phyloP scores from a whole-genome alignment of 208 protist genomes.

The Plasmodiophora brassicae region DNA sequence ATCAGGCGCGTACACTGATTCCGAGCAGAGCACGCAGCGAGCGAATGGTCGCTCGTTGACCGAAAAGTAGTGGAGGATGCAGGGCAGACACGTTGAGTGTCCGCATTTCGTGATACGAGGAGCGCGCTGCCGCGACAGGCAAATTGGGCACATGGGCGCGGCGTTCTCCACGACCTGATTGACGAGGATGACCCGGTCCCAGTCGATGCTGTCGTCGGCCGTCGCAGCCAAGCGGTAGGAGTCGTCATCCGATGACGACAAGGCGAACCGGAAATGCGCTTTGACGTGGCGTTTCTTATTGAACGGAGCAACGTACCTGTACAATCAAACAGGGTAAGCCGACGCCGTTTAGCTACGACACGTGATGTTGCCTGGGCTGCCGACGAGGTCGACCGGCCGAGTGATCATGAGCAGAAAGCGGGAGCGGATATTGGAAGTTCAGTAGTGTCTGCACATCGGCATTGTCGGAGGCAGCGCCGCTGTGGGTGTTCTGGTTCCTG shows the following conservation, averaged over 20 bases:
- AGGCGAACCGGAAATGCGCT: background rate
- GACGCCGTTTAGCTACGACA: too few species aligned
- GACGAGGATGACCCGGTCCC: background rate
- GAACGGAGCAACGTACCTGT: background rate
- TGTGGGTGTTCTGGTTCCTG: too few species aligned
- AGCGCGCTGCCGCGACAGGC: background rate
- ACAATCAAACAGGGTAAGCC: too few species aligned
- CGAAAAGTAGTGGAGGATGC: background rate
- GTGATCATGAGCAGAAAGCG: too few species aligned
- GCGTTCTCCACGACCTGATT: background rate
- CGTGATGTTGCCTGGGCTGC: too few species aligned
- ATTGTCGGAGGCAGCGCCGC: too few species aligned
- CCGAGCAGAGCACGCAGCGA: background rate
- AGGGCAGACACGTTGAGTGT: background rate
- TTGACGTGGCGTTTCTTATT: background rate
- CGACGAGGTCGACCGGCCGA: too few species aligned
- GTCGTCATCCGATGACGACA: background rate
- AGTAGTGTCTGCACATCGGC: too few species aligned
- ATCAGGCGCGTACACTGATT: background rate
- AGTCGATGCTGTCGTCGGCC: background rate
- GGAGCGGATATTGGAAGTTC: too few species aligned
- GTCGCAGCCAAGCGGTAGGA: background rate
- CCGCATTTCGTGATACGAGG: background rate
- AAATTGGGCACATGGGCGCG: background rate
- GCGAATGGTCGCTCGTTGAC: background rate